Conservation (phyloP, 257 asterid genomes). For the Przewalskia tangutica region DNA sequence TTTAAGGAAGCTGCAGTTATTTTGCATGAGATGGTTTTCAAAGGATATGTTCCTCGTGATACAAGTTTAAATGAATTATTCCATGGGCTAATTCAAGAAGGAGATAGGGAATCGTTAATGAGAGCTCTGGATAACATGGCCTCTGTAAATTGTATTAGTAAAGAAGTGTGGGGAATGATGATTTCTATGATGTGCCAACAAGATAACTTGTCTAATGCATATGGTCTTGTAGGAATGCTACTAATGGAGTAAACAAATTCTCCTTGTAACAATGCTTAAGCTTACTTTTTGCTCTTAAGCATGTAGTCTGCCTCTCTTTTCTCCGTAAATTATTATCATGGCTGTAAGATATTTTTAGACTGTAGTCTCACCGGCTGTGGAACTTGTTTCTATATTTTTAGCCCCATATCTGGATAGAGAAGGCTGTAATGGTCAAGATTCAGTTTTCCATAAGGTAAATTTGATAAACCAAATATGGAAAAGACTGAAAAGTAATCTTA, state of each 20-base stretch:
- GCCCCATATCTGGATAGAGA: neutral
- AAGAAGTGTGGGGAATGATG: constrained; percentile 41
- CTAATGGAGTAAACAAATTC: constrained; percentile 1
- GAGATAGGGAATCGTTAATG: constrained; percentile 24
- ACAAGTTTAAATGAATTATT: constrained; percentile 31
- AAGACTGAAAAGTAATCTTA: too few species aligned
- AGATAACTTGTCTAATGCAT: constrained; percentile 18
- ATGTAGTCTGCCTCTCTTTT: neutral
- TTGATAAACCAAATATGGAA: neutral
- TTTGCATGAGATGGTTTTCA: constrained; percentile 70
- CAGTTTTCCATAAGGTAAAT: neutral
- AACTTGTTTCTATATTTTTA: neutral
- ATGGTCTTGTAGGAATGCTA: constrained; percentile 20
- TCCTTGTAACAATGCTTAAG: neutral
- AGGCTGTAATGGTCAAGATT: neutral
- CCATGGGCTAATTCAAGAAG: constrained; percentile 20
- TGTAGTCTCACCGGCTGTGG: neutral
- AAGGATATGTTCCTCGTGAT: constrained; percentile 42
- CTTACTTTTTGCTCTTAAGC: neutral
- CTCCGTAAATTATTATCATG: neutral
- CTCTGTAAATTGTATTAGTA: constrained; percentile 36
- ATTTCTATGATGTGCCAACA: constrained; percentile 28
- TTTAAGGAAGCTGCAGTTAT: constrained; percentile 48
- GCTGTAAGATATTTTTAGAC: neutral
- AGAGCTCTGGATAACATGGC: constrained; percentile 32